Conservation (phyloP, 371 early-diverging fungal species). For the Mortierella sp. region DNA sequence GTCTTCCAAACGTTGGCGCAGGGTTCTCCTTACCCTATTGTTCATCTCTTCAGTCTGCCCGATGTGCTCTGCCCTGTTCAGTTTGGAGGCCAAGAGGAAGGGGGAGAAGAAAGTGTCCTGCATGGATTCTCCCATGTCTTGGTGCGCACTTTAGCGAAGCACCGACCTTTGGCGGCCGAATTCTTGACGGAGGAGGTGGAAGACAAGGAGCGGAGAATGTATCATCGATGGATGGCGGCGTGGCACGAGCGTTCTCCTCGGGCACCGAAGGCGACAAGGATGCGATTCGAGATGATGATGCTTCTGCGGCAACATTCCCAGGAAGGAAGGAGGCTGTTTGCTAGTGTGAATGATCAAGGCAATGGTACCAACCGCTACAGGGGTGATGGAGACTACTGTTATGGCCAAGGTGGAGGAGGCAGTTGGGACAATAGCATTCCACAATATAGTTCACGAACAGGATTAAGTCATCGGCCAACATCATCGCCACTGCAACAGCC, state of each 20-base stretch:
- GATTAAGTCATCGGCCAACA: neutral
- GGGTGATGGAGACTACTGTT: neutral
- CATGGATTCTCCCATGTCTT: conserved; percentile 1
- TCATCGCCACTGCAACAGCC: neutral
- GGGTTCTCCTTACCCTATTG: conserved; percentile 32
- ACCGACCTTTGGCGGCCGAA: conserved; percentile 16
- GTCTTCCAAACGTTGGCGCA: conserved; percentile 18
- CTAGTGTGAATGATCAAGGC: neutral
- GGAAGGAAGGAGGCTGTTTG: neutral
- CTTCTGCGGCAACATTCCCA: neutral
- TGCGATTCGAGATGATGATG: conserved; percentile 17
- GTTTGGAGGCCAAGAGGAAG: conserved; percentile 21
- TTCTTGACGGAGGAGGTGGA: conserved; percentile 14
- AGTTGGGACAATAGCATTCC: neutral
- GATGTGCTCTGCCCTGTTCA: conserved; percentile 26
- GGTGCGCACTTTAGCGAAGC: neutral
- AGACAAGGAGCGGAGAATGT: conserved; percentile 30
- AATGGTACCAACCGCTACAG: no score
- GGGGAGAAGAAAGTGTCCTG: neutral
- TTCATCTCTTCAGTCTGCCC: conserved; percentile 41
- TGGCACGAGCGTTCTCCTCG: conserved; percentile 39
- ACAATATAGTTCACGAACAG: neutral
- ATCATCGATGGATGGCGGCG: conserved; percentile 47
- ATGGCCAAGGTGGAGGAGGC: neutral
- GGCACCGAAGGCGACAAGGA: conserved; percentile 14